These are phyloP conservation scores for Syncephalastrum sp. DNA, from an alignment of 371 early-diverging fungal species.

Conservation along the genomic window DNA sequence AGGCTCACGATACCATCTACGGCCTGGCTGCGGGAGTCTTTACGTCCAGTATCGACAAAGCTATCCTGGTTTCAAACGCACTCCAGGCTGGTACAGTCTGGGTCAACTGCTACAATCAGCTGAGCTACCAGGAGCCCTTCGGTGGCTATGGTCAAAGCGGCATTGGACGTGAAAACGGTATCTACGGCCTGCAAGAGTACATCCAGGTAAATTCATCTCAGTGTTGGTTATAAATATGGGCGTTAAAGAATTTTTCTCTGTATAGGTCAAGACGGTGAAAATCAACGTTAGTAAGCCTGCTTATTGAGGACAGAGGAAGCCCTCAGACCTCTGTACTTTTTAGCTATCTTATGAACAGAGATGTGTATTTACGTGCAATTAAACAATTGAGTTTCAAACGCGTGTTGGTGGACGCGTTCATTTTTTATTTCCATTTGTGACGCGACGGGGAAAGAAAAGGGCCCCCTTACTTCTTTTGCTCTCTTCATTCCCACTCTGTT, in stretches of 20 bases:
- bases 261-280: slow-evolving; percentile 22
- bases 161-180: slow-evolving; percentile 77
- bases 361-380: no score
- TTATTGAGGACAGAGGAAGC: no score
- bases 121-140: slow-evolving; percentile 67
- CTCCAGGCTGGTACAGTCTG: slow-evolving; percentile 21
- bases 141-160: slow-evolving; percentile 89
- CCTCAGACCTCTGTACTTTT: no score
- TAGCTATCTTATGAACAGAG: no score
- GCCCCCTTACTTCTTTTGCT: no score
- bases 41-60: slow-evolving; percentile 67
- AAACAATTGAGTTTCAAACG: no score
- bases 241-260: not conserved
- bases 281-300: slow-evolving; percentile 18
- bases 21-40: slow-evolving; percentile 88
- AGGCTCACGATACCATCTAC: slow-evolving; percentile 69
- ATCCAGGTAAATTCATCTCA: slow-evolving; percentile 25
- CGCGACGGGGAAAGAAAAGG: no score
- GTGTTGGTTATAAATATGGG: not conserved
- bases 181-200: slow-evolving; percentile 72
- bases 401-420: no score
- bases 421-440: no score
- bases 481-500: no score
- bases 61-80: slow-evolving; percentile 62
- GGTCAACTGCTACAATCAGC: slow-evolving; percentile 17